Percentiles rank a stretch among this genome's conserved stretches.
Conservation (phyloP, 2,329 filamentous ascomycete genomes). For the Stachybotrys echinatus region DNA sequence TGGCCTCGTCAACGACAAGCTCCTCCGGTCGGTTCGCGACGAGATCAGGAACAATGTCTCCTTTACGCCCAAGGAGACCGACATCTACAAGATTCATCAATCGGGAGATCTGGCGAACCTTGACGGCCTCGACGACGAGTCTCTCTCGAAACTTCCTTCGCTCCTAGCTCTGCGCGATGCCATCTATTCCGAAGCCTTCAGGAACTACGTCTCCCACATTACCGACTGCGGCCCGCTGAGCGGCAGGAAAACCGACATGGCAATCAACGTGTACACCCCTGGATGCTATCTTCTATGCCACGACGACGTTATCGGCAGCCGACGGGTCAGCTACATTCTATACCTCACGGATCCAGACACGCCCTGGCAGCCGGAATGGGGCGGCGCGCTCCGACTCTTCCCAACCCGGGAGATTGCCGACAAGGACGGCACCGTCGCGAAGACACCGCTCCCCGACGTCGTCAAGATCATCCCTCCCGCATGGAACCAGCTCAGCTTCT, state of each 20-base stretch:
- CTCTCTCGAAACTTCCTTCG: slow-evolving; percentile 79
- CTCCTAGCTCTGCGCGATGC: slow-evolving; percentile 90
- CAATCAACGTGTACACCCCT: slow-evolving; percentile 96
- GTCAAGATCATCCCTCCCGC: slow-evolving; percentile 83
- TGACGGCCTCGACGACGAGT: slow-evolving; percentile 83
- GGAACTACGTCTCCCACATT: slow-evolving; percentile 81
- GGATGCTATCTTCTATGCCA: slow-evolving; percentile 95
- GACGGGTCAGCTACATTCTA: slow-evolving; percentile 92
- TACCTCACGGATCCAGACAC: slow-evolving; percentile 91
- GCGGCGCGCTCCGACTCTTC: slow-evolving; percentile 84
- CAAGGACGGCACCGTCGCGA: slow-evolving; percentile 67
- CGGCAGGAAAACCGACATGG: slow-evolving; percentile 96
- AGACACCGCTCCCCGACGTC: slow-evolving; percentile 73
- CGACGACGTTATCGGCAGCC: slow-evolving; percentile 97
- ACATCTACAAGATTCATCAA: slow-evolving; percentile 99
- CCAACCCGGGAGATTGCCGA: slow-evolving; percentile 58
- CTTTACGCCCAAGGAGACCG: slow-evolving; percentile 97
- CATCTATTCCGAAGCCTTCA: slow-evolving; percentile 85
- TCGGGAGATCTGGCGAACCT: slow-evolving; percentile 96
- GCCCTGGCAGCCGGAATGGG: slow-evolving; percentile 88
- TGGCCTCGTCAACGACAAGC: slow-evolving; percentile 69
- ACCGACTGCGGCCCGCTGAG: slow-evolving; percentile 83
- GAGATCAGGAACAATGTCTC: slow-evolving; percentile 89
- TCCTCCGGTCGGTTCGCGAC: slow-evolving; percentile 79
- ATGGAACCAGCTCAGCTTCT: slow-evolving; percentile 97